Evolutionary conservation across 2,329 filamentous ascomycete species (phyloP), one percentile per base, ranked within the genome.

Genomic region (Trichoderma endophyticum): DNA sequence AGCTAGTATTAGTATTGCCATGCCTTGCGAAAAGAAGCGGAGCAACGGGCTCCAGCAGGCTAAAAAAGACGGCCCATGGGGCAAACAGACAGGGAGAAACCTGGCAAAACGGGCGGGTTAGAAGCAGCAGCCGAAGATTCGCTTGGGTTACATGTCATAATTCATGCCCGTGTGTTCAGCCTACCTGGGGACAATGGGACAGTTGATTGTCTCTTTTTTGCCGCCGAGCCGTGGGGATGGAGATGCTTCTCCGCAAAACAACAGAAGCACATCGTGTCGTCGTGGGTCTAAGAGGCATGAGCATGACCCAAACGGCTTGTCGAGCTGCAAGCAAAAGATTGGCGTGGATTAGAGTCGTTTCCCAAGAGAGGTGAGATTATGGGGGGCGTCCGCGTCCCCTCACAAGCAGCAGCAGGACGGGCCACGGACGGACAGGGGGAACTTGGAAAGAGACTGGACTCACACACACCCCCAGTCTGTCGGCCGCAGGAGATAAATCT

Each of bases 21-120:
- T 69, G 56, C 65, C 65, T 51, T 69, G 65, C 54, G 65, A 69
- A 54, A 59, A 69, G 30, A 60, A 69, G 65, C 65, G 65, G 65
- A 69, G 65, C 54, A n/a, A 8, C 18, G 36, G 11, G 9, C 9
- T 4, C 43, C 9, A 51, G 43, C 43, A 51, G 48, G 48, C 62
- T 65, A 65, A 65, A 32, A 30, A 48, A 11, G 14, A 14, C 48
- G n/a, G 21, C n/a, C 48, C n/a, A 51, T 51, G 43, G 48, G 18
- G 48, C 48, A 14, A 14, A 21, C 4, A 21, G 43, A 18, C n/a
- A 34, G 51, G 32, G 39, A 18, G 34, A 21, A 12, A 60, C 57
- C 32, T 34, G 21, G 57, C 57, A 34, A 34, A 59, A 43, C 39
- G 18, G 28, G 30, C 56, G 56, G 56, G 56, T n/a, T 30, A 28